Evolutionary conservation across 441 rosid species (phyloP), one percentile per base, ranked within the genome.

Genomic region (Syzygium syzygioides): DNA sequence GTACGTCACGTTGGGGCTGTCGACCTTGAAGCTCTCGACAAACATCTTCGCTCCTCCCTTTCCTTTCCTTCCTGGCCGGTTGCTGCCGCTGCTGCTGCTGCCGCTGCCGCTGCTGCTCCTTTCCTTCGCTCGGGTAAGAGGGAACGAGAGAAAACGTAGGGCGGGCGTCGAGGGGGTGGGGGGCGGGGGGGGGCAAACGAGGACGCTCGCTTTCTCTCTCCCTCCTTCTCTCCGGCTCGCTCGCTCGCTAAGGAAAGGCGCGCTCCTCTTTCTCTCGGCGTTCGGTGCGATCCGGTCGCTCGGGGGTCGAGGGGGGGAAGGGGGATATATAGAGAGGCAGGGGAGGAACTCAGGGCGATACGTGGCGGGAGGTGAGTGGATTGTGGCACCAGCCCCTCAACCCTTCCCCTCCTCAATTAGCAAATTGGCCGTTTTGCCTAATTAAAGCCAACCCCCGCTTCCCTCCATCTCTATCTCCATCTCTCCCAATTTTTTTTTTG

Each of bases 1-100:
- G 95, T 98, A 98, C 91, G 92, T 92, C 32, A 98, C 99, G 87
- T 97, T 95, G 8, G 99, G 98, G 86, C 94, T 91, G 92, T 98
- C 99, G 1, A 98, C 99, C 94, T 94, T 94, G 54, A 96, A 98
- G 89, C 92, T 95, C 89, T 98, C 98, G 32, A 98, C 92, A 34
- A 98, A 98, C 98, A 96, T 97, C 86, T 90, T 93, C 45, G 3
- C 30, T 23, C 4, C 26, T 15, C 14, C 32, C 55, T 26, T 3
- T 23, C 50, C 48, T 6, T 45, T 7, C 48, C 48, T 45, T 45
- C 48, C 48, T 45, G 45, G 45, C 45, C 7, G 45, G 48, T 7
- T 1, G 45, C 48, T 1, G 41, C 41, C 5, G 41, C 41, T 4
- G 8, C 7, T 0, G 50, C 14, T 18, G 45, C 52, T 37, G 5